Base-by-base conservation (phyloP, 257 asterid species). In the Mitragyna speciosa region DNA sequence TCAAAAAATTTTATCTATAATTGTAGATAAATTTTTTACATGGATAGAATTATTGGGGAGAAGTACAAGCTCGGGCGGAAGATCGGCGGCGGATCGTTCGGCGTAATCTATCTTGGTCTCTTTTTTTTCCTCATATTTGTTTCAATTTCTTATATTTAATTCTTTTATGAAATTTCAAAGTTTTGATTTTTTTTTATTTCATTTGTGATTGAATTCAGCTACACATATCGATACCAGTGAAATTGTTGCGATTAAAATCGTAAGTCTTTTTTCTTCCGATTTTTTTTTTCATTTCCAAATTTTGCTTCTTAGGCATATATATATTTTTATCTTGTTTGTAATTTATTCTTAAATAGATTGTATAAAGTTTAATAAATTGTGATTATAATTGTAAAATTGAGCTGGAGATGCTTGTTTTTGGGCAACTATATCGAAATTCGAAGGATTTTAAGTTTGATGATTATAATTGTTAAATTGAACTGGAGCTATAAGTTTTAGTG, bases 231-330 rank as follows among this genome's bases (percentile, higher is more conserved):
- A 93, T 76, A 88, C 97, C 47, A 90, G 88, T 73, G 98, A 92
- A 91, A 92, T 92, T 87, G 97, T 94, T 31, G 98, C 98, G 51
- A 90, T 94, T 78, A 94, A 94, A 89, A 92, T 94, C 72, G 98
- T 94, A 91, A 91, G 98, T 45, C 33, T 10, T 24, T n/a, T n/a
- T 45, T 39, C 7, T 69, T 1, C 52, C 28, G 16, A 39, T 43
- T 4, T 36, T 7, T 85, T n/a, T 79, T 45, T 52, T 72, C 52
- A 26, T 39, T 65, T 51, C 74, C 22, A 51, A 47, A 19, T 16
- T 61, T 12, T 11, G 28, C 17, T 41, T 26, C 43, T 47, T 31
- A 16, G 17, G 26, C n/a, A n/a, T 20, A 4, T 36, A 36, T 47
- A 54, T 7, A 33, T 33, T 68, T 68, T 22, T 15, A 33, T 48